phyloP scores from a whole-genome alignment of 345 rosid genomes.

The Raphanus sativus region DNA sequence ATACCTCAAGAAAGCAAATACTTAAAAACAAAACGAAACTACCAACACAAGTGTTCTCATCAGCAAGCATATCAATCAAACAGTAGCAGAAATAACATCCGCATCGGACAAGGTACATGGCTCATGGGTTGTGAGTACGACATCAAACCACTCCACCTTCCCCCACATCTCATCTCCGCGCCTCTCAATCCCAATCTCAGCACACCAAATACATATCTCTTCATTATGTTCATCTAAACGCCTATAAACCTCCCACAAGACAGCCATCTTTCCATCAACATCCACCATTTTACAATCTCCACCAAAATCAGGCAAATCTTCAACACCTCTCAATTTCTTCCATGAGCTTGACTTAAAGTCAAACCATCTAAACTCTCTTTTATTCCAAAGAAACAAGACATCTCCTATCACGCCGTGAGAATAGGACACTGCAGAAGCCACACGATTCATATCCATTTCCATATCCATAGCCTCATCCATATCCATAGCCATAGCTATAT shows the following conservation, averaged over 20 bases:
- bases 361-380: not conserved
- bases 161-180: not conserved
- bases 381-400: not conserved
- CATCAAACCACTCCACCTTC: not conserved
- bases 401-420: not conserved
- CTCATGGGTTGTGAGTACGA: not conserved
- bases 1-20: not conserved
- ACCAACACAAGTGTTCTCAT: not conserved
- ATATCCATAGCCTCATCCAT: not conserved
- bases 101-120: not conserved
- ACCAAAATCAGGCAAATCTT: not conserved
- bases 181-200: not conserved
- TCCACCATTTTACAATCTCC: not conserved
- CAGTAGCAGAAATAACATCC: not conserved
- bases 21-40: not conserved
- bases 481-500: not conserved
- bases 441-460: not conserved
- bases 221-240: not conserved
- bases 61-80: not conserved
- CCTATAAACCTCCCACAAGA: not conserved
- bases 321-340: not conserved
- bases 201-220: not conserved
- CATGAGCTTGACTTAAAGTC: not conserved
- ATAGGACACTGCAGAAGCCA: not conserved
- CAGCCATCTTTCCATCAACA: conserved; percentile 5